Conservation (phyloP, 1,139 yeast genomes). For the Yamadazyma oceani region DNA sequence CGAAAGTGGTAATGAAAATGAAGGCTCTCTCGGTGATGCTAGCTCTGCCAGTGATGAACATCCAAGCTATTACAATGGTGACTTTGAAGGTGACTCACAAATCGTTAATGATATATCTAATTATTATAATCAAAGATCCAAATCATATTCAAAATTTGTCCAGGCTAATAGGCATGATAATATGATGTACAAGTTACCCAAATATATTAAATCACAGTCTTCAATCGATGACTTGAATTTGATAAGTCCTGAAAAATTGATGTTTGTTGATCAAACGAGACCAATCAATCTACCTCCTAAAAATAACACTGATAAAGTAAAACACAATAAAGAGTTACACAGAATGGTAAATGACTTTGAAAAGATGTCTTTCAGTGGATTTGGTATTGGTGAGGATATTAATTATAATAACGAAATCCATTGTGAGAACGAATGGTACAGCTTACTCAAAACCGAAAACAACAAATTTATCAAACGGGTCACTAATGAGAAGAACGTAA, state of each 20-base stretch:
- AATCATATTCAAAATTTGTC: conserved; percentile 33
- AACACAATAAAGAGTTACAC: conserved; percentile 41
- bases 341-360: conserved; percentile 35
- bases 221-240: conserved; percentile 44
- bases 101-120: conserved; percentile 38
- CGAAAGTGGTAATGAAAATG: background rate
- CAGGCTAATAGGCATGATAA: conserved; percentile 35
- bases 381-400: conserved; percentile 13
- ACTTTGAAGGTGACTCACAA: conserved; percentile 29
- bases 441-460: background rate
- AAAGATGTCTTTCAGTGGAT: conserved; percentile 18
- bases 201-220: conserved; percentile 39
- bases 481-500: conserved; percentile 27
- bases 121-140: conserved; percentile 39
- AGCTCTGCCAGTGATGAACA: conserved; percentile 8
- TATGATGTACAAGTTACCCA: conserved; percentile 40
- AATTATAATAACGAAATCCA: conserved; percentile 17
- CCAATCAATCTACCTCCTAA: conserved; percentile 51
- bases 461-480: conserved; percentile 27
- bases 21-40: conserved; percentile 4
- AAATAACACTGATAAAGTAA: conserved; percentile 31
- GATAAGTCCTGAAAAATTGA: conserved; percentile 44
- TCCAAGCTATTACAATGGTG: conserved; percentile 16
- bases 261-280: conserved; percentile 41
- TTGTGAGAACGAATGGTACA: conserved; percentile 23